Evolutionary conservation across 2,329 filamentous ascomycete genomes (phyloP).

Genomic region (Knoxdaviesia capensis): DNA sequence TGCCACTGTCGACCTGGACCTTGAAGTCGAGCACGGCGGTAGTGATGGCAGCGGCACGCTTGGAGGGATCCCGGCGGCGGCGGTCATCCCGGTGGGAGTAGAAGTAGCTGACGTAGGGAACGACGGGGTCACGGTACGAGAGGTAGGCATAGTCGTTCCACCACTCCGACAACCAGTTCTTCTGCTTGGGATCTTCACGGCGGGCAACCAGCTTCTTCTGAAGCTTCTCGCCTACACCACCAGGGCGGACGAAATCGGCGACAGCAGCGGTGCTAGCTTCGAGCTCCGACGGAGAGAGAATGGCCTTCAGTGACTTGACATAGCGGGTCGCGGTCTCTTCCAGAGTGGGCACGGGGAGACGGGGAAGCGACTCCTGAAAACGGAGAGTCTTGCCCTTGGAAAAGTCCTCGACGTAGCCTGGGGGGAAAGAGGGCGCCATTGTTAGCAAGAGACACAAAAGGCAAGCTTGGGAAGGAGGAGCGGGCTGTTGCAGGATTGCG

Average conservation of each 20-base stretch:
- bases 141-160: conserved; percentile 95
- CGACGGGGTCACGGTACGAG: conserved; percentile 80
- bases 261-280: conserved; percentile 64
- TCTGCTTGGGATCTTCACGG: conserved; percentile 57
- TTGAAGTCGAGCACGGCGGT: conserved; percentile 84
- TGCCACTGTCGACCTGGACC: conserved; percentile 64
- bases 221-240: conserved; percentile 60
- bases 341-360: conserved; percentile 60
- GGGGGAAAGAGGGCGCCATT: not conserved
- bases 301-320: conserved; percentile 57
- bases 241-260: conserved; percentile 72
- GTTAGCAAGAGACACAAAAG: conserved; percentile 3
- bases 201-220: conserved; percentile 73
- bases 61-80: conserved; percentile 66
- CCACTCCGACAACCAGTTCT: conserved; percentile 96
- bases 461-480: no score
- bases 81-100: conserved; percentile 95
- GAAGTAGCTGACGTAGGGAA: conserved; percentile 98
- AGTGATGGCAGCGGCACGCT: conserved; percentile 79
- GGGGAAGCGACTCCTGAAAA: conserved; percentile 70
- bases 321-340: conserved; percentile 68
- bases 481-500: no score
- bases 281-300: conserved; percentile 49
- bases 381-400: conserved; percentile 65
- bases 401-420: conserved; percentile 62